phyloP scores from a whole-genome alignment of 192 early-diverging fungal genomes.

The Coemansia sp. region DNA sequence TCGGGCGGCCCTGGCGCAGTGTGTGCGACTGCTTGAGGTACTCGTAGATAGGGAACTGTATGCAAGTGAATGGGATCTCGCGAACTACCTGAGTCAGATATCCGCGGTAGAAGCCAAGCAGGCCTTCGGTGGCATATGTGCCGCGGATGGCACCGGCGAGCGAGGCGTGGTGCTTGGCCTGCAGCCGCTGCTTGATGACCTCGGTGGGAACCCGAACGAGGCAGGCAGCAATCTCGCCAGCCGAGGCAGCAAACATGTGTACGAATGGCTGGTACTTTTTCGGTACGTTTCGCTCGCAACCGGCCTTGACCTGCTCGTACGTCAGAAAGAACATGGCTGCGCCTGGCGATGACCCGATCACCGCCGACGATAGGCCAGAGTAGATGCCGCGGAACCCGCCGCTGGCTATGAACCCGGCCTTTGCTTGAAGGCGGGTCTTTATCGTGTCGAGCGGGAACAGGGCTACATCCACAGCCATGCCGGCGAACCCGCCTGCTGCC shows the following conservation, averaged over 20 bases:
- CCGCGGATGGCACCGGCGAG: slow-evolving; percentile 65
- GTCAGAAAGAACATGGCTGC: slow-evolving; percentile 90
- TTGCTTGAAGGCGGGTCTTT: slow-evolving; percentile 93
- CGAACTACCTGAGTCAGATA: slow-evolving; percentile 90
- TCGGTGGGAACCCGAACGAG: slow-evolving; percentile 94
- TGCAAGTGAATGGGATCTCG: slow-evolving; percentile 96
- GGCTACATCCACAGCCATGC: slow-evolving; percentile 90
- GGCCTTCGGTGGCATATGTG: slow-evolving; percentile 71
- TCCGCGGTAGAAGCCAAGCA: slow-evolving; percentile 90
- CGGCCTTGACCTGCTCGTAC: slow-evolving; percentile 81
- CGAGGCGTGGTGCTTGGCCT: slow-evolving; percentile 75
- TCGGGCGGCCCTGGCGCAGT: slow-evolving; percentile 45
- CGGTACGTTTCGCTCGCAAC: slow-evolving; percentile 14
- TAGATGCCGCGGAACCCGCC: slow-evolving; percentile 93
- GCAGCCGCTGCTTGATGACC: slow-evolving; percentile 95
- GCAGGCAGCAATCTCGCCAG: slow-evolving; percentile 92
- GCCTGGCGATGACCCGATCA: slow-evolving; percentile 92
- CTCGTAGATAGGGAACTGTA: slow-evolving; percentile 97
- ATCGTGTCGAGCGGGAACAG: slow-evolving; percentile 97
- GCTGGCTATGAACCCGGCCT: slow-evolving; percentile 77
- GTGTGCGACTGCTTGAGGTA: slow-evolving; percentile 73
- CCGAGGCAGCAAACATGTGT: slow-evolving; percentile 89
- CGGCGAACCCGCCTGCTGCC: slow-evolving; percentile 84
- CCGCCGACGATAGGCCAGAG: slow-evolving; percentile 84
- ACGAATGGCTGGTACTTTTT: slow-evolving; percentile 63